Evolutionary conservation across 345 rosid genomes (phyloP).

Genomic region (Eucalyptus virginea): DNA sequence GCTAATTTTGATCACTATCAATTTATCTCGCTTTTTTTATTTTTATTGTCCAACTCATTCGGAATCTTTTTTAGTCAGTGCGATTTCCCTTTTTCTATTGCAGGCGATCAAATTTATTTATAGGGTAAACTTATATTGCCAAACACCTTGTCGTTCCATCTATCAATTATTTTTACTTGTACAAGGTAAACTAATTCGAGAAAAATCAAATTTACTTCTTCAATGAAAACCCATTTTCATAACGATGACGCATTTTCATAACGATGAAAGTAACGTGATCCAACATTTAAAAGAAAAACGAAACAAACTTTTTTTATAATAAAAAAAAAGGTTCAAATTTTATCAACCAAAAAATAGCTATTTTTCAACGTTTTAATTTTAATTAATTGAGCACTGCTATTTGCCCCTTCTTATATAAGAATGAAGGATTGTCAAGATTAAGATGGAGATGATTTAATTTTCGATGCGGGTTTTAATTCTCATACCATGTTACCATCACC

Average conservation of each 20-base stretch:
- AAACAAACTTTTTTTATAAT: too few relatives aligned
- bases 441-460: too few relatives aligned
- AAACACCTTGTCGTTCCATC: fast-evolving
- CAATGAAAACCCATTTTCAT: background rate
- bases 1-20: background rate
- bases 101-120: background rate
- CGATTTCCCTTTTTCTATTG: background rate
- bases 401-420: too few relatives aligned
- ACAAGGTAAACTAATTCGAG: background rate
- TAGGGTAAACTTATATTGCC: fast-evolving
- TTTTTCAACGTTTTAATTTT: background rate
- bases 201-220: background rate
- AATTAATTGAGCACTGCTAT: background rate
- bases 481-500: too few relatives aligned
- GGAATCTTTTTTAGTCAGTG: background rate
- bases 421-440: too few relatives aligned
- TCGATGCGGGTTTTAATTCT: too few relatives aligned
- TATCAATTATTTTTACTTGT: background rate
- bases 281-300: too few relatives aligned
- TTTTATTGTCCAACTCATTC: background rate
- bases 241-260: background rate
- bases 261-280: background rate
- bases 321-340: background rate
- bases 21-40: background rate
- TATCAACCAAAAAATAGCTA: background rate